Base-by-base conservation (phyloP, 192 early-diverging fungal species). In the Mortierella hygrophila region DNA sequence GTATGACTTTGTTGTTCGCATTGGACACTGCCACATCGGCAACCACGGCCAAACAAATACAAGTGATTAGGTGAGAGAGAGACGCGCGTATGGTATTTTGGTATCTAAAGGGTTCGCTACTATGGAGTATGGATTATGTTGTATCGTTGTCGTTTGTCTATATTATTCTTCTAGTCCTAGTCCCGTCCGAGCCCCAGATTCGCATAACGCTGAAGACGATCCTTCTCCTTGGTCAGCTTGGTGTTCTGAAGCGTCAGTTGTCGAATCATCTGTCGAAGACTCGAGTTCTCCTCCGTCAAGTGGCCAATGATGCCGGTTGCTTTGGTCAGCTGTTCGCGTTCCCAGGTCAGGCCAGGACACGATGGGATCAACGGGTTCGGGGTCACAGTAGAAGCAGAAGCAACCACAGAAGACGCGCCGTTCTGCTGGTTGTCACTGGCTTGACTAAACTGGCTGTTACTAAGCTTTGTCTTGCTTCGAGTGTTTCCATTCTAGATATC, bases 221-320 rank as follows among this genome's bases (percentile, higher is more conserved):
- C 84, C 72, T 86, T 81, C 20, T 86, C 84, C 49, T 86, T 86
- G 21, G 77, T 42, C 60, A 86, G 29, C 68, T 81, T 81, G 7
- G 84, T 54, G 47, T 86, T 86, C 68, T 81, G 79, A 8, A 68
- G 29, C 29, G 54, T 76, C 18, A 86, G 42, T 46, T 86, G 78
- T 20, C 79, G 84, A 23, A 86, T 74, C 76, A 74, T 86, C 41
- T 86, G 84, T 40, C 84, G 78, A 21, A 86, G 76, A 47, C 71
- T 74, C 18, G 79, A 52, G 65, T 86, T 86, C 57, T 86, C 84
- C n/a, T 86, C 84, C 6, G 75, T 81, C 71, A 86, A 16, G 15
- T 86, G 79, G 4, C 84, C 84, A 52, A 86, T 86, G 29, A 86
- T 86, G 16, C 84, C 84, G 3, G 84, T 86, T 9, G 84, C 84